Conservation (phyloP, 139 green algal species). For the Tetradesmus lagerheimii region DNA sequence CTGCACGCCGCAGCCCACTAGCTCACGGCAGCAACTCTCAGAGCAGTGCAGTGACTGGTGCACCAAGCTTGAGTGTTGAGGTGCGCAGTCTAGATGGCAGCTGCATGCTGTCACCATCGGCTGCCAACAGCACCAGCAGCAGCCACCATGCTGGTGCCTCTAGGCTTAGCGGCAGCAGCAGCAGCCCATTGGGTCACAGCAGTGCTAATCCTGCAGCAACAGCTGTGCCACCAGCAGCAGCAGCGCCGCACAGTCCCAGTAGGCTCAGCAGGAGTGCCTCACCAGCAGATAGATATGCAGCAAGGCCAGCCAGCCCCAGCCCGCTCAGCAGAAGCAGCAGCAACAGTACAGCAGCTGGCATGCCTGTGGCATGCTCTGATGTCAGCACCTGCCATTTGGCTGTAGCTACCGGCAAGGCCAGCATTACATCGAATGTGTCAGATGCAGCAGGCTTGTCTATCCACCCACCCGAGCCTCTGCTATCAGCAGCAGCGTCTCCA, state of each 20-base stretch:
- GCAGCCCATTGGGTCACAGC: background rate
- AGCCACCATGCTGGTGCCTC: background rate
- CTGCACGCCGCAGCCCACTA: background rate
- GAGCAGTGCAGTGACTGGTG: background rate
- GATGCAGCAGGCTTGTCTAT: background rate
- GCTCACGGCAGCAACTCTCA: background rate
- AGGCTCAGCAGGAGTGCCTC: slow-evolving; percentile 19
- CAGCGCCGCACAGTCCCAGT: background rate
- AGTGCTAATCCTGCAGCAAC: background rate
- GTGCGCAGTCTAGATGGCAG: background rate
- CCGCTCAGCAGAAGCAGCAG: background rate
- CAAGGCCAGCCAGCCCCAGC: background rate
- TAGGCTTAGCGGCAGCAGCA: background rate
- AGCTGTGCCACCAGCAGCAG: background rate
- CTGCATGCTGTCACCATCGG: background rate
- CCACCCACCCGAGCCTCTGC: background rate
- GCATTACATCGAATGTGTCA: background rate
- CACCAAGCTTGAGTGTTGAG: background rate
- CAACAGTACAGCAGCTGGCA: background rate
- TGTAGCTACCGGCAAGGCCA: background rate
- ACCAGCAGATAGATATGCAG: background rate
- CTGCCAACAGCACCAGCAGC: background rate
- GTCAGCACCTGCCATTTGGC: background rate
- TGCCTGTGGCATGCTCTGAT: background rate
- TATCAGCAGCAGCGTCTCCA: background rate